These are phyloP conservation scores for Helotiales sp. DNA, from an alignment of 2,329 filamentous ascomycete genomes.

Conservation along the genomic window DNA sequence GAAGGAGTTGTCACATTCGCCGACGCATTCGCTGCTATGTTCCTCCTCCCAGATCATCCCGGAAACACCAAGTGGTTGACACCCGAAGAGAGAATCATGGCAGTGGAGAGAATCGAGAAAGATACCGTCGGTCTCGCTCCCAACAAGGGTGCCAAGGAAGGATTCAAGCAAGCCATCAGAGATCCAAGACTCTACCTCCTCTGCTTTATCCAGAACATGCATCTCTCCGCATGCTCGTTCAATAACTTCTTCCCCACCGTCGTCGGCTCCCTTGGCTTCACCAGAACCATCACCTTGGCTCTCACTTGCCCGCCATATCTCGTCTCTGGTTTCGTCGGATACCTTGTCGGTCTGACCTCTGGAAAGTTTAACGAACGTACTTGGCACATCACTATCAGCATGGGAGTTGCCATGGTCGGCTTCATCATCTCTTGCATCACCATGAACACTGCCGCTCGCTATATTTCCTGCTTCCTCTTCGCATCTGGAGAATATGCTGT, in stretches of 20 bases:
- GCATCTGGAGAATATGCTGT: slow-evolving; percentile 42
- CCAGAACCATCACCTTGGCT: slow-evolving; percentile 50
- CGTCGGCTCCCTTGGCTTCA: slow-evolving; percentile 52
- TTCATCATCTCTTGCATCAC: slow-evolving; percentile 41
- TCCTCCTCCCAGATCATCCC: slow-evolving; percentile 46
- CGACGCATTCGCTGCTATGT: slow-evolving; percentile 43
- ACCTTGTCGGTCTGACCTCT: slow-evolving; percentile 33
- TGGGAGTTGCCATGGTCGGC: slow-evolving; percentile 40
- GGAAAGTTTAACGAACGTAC: slow-evolving; percentile 41
- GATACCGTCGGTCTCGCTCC: slow-evolving; percentile 51
- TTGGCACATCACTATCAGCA: slow-evolving; percentile 42
- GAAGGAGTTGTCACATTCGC: slow-evolving; percentile 46
- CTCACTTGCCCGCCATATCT: slow-evolving; percentile 46
- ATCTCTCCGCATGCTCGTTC: slow-evolving; percentile 51
- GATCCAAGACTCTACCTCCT: slow-evolving; percentile 47
- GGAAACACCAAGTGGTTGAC: slow-evolving; percentile 46
- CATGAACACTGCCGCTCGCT: slow-evolving; percentile 41
- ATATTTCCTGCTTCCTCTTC: slow-evolving; percentile 44
- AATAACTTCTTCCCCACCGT: slow-evolving; percentile 52
- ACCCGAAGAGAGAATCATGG: slow-evolving; percentile 47
- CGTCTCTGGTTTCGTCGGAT: slow-evolving; percentile 33
- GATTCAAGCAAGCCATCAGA: slow-evolving; percentile 46
- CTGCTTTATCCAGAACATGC: slow-evolving; percentile 52
- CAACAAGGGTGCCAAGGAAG: slow-evolving; percentile 48
- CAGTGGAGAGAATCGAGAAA: slow-evolving; percentile 49